Base-by-base conservation (phyloP, 257 asterid genomes). In the Knoxia roxburghii region DNA sequence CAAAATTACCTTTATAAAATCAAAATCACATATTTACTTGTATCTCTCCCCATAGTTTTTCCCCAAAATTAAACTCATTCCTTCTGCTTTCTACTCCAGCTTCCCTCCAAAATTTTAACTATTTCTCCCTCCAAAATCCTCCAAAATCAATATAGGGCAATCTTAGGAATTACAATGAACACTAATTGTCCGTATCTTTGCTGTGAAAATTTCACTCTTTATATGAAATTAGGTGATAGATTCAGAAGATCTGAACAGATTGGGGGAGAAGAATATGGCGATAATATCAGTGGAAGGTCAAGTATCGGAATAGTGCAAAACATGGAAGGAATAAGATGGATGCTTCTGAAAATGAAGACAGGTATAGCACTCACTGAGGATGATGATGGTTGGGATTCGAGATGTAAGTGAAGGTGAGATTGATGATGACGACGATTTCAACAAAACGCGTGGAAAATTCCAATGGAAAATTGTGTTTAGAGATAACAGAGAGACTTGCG, bases 161-260 rank as follows among this genome's bases (percentile, higher is more conserved):
- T n/a, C n/a, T n/a, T n/a, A n/a, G n/a, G n/a, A n/a, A n/a, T n/a
- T n/a, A n/a, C n/a, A n/a, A n/a, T n/a, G n/a, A n/a, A n/a, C n/a
- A n/a, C n/a, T n/a, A n/a, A n/a, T n/a, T n/a, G n/a, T n/a, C n/a
- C n/a, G n/a, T n/a, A n/a, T n/a, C n/a, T n/a, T n/a, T n/a, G n/a
- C n/a, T n/a, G n/a, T n/a, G n/a, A n/a, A n/a, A n/a, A n/a, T n/a
- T n/a, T n/a, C n/a, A n/a, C n/a, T n/a, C n/a, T n/a, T n/a, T n/a
- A n/a, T n/a, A n/a, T n/a, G n/a, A n/a, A 87, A 66, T 76, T 80
- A 17, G 78, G 86, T 53, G 81, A 87, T 67, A 78, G 88, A 74
- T 80, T 65, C 67, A 75, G 81, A 78, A 81, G 89, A 74, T 71
- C 77, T 17, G 89, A 74, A 41, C 73, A 49, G 65, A 72, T 21